Base-by-base conservation (phyloP, 495 filamentous ascomycete genomes). In the Aspergillus heteromorphus region DNA sequence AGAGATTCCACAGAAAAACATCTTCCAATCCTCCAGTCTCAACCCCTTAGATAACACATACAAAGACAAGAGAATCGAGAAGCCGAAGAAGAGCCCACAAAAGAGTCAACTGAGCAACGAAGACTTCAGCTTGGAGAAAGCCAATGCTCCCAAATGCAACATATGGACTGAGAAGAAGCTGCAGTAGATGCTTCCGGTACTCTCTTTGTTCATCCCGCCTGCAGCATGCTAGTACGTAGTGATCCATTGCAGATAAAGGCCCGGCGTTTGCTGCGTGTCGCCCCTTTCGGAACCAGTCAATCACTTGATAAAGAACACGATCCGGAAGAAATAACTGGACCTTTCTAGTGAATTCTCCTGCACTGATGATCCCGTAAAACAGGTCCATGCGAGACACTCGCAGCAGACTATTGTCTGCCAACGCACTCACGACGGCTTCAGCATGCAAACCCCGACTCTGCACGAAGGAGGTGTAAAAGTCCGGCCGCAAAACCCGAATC, bases 401-500 rank as follows among this genome's bases (percentile, higher is more conserved):
- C 9, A 30, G 21, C n/a, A 48, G 14, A 17, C 14, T 14, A 17
- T 23, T 48, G 0, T 13, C 21, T 2, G 45, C 21, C 20, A 48
- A 29, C 13, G 23, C 7, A 9, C 14, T 11, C 1, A 38, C 13
- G 34, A 38, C 34, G 6, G 34, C 34, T 38, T 38, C 34, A n/a
- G 34, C 34, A n/a, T 9, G 11, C 14, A 48, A 48, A 6, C 23
- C 25, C 7, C 17, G 13, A 29, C 29, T 31, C 9, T 48, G 19
- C 21, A n/a, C 34, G 34, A 38, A 38, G 13, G 34, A 38, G 34
- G 45, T 52, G 38, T 41, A 52, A 27, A 52, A 52, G 14, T 52
- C 49, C 34, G 49, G 38, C 21, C 36, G 20, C 16, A 52, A n/a
- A 10, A 43, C 38, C 38, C 14, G 18, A 18, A 52, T 1, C 14